Conservation (phyloP, 208 protist species). For the Crithidia bombi region DNA sequence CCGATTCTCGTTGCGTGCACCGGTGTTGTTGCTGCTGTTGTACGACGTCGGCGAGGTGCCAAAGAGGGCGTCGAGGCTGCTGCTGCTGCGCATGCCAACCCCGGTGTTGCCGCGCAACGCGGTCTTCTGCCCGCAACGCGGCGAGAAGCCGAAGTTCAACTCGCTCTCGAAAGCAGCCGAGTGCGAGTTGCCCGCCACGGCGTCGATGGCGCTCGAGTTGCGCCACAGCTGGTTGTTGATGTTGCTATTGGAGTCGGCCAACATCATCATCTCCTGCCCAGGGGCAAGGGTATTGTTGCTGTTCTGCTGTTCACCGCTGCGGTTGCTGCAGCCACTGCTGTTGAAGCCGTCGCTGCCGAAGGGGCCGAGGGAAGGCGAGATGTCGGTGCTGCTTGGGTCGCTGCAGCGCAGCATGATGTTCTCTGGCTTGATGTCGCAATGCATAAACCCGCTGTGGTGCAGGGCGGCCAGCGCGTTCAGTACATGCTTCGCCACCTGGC, state of each 20-base stretch:
- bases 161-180: conserved; percentile 17
- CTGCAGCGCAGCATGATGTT: conserved; percentile 90
- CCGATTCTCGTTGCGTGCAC: conserved; percentile 20
- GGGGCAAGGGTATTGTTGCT: conserved; percentile 20
- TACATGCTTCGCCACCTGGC: conserved; percentile 56
- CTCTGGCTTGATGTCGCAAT: conserved; percentile 98
- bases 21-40: conserved; percentile 1
- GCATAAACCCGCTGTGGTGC: conserved; percentile 89
- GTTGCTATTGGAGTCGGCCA: conserved; percentile 26
- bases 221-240: conserved; percentile 34
- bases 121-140: conserved; percentile 13
- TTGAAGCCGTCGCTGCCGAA: conserved; percentile 22
- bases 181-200: conserved; percentile 15
- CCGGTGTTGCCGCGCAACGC: conserved; percentile 13
- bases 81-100: conserved; percentile 14
- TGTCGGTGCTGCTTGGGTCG: conserved; percentile 9
- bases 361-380: conserved; percentile 21
- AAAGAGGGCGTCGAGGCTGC: conserved; percentile 31
- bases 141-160: conserved; percentile 20
- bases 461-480: conserved; percentile 58
- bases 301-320: conserved; percentile 33
- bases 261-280: conserved; percentile 28
- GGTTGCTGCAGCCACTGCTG: conserved; percentile 25
- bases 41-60: conserved; percentile 21
- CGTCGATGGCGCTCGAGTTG: conserved; percentile 27